Percentiles rank a stretch among this genome's conserved stretches.
These are phyloP conservation scores for Podaxis pistillaris DNA, from an alignment of 768 basidiomycete genomes.

Conservation along the genomic window DNA sequence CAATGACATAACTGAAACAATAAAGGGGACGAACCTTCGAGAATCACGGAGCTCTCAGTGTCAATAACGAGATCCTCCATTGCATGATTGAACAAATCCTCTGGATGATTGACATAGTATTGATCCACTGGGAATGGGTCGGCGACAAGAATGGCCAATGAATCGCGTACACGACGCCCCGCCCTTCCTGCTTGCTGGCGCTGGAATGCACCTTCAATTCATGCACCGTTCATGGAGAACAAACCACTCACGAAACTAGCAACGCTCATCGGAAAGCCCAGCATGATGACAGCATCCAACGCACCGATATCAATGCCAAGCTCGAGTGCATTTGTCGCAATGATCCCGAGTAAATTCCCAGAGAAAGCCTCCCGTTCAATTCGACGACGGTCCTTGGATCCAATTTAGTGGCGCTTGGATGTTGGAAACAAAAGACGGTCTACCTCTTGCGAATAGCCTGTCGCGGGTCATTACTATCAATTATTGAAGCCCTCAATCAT, in stretches of 20 bases:
- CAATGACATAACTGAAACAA: background rate
- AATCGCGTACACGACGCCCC: constrained; percentile 77
- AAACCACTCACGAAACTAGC: constrained; percentile 69
- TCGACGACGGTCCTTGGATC: constrained; percentile 67
- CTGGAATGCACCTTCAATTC: constrained; percentile 33
- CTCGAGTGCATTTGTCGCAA: constrained; percentile 90
- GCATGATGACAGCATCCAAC: constrained; percentile 87
- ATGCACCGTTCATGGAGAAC: background rate
- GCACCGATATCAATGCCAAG: constrained; percentile 89
- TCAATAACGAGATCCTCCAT: constrained; percentile 69
- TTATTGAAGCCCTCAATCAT: background rate
- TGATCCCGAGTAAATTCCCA: constrained; percentile 78
- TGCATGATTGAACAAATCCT: constrained; percentile 64
- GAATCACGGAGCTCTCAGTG: constrained; percentile 66
- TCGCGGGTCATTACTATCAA: background rate
- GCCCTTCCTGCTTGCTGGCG: constrained; percentile 89
- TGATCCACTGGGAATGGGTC: constrained; percentile 71
- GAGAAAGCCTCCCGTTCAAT: constrained; percentile 89
- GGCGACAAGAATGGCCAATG: constrained; percentile 71
- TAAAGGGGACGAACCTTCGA: constrained; percentile 49
- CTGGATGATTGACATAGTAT: constrained; percentile 68
- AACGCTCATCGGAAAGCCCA: constrained; percentile 78
- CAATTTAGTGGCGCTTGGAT: background rate
- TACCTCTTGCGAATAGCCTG: constrained; percentile 76
- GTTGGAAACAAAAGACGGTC: background rate